Evolutionary conservation across 1,284 basidiomycete species (phyloP), one percentile per base, ranked within the genome.

Genomic region (Ganoderma lingzhi): DNA sequence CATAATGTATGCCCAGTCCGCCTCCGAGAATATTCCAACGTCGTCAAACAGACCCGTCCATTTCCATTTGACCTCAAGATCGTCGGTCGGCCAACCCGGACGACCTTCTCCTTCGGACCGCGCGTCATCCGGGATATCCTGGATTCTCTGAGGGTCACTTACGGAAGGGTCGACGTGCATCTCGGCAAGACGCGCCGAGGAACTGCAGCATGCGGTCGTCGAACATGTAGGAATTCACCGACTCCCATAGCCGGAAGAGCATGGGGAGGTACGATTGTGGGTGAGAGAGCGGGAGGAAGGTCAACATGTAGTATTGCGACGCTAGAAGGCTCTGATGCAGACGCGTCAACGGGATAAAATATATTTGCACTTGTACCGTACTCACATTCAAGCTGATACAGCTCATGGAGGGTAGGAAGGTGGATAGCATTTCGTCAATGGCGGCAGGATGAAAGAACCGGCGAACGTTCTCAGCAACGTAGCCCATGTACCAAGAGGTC

Each of bases 381-480:
- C 90, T 79, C 74, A 93, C 93, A 80, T 94, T 90, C 73, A 96
- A 80, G 71, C 87, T 87, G 45, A 88, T 90, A 42, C 92, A 92
- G 76, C 96, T 93, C 71, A 97, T 86, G 70, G 84, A 82, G 9
- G 93, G 95, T 32, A 96, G 82, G 76, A 96, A 94, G 9, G 88
- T 90, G 39, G 89, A 85, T 35, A 99, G 90, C 95, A 99, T 99
- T 73, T 95, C 93, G 74, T 94, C 91, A 60, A 94, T 93, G 62
- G 96, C 94, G 64, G 90, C 88, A 10, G 96, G 94, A 75, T 96
- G 92, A 82, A 97, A 99, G 86, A 98, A 98, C 58, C 94, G 86
- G 74, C 94, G 91, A 51, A 90, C 87, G 74, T 87, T 87, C 73
- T 96, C 93, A 44, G 96, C 94, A 70, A 98, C 87, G 78, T 93